phyloP scores from a whole-genome alignment of 2,329 filamentous ascomycete species.

The Penicillium decumbens region DNA sequence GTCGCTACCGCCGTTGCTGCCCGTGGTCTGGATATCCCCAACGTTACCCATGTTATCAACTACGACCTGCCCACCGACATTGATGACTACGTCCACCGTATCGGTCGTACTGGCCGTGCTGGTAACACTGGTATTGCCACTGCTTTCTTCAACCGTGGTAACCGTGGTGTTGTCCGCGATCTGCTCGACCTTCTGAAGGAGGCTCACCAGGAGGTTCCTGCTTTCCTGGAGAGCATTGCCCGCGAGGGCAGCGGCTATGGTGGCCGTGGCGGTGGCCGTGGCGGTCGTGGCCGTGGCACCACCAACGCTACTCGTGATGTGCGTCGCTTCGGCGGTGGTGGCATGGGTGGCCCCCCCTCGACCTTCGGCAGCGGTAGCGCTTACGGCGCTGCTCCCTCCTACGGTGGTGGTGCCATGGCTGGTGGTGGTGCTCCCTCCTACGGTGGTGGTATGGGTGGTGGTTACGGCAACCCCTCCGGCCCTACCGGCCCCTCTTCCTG shows the following conservation, averaged over 20 bases:
- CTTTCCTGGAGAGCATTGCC: constrained; percentile 94
- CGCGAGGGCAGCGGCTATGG: constrained; percentile 83
- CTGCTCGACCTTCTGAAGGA: constrained; percentile 97
- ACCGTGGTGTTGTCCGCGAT: constrained; percentile 94
- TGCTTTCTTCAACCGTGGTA: constrained; percentile 99
- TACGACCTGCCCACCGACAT: constrained; percentile 99
- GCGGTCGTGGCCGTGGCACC: constrained; percentile 61
- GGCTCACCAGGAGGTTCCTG: constrained; percentile 92
- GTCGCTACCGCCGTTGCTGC: constrained; percentile 96
- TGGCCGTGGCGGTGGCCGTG: constrained; percentile 66
- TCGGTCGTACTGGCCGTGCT: constrained; percentile 98
- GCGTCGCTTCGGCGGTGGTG: constrained; percentile 62
- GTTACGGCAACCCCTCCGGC: constrained; percentile 48
- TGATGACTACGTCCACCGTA: constrained; percentile 97
- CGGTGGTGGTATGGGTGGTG: constrained; percentile 23
- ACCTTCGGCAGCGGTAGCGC: constrained; percentile 32
- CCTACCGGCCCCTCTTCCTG: constrained; percentile 49
- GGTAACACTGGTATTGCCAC: constrained; percentile 98
- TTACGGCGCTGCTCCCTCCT: constrained; percentile 23
- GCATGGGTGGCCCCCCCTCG: constrained; percentile 36
- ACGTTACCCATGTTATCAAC: constrained; percentile 96
- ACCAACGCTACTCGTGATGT: constrained; percentile 73
- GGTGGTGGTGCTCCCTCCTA: constrained; percentile 28
- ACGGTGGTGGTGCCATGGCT: constrained; percentile 30
- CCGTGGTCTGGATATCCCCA: constrained; percentile 85